Evolutionary conservation across 345 rosid species (phyloP).

Genomic region (Heritiera littoralis): DNA sequence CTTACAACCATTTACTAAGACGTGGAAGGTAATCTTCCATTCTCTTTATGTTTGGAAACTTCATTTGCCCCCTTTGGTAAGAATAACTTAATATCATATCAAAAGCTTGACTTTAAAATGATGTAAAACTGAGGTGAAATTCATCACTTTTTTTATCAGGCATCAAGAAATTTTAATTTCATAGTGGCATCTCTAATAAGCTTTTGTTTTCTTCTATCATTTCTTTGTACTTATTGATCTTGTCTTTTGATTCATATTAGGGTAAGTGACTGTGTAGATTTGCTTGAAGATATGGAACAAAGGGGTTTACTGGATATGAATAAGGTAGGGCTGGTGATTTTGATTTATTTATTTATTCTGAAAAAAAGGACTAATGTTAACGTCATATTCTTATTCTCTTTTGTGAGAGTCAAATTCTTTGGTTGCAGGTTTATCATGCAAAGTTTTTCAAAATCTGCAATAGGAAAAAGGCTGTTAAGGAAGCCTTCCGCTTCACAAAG

Average conservation of each 20-base stretch:
- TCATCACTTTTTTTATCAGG: not conserved
- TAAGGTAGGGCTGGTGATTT: constrained; percentile 51
- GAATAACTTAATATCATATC: not conserved
- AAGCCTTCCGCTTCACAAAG: constrained; percentile 86
- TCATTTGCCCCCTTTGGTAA: constrained; percentile 7
- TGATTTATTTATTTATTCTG: constrained; percentile 4
- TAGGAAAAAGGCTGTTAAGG: constrained; percentile 61
- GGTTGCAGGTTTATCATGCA: constrained; percentile 74
- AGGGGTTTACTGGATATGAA: constrained; percentile 67
- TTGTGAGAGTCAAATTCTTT: constrained; percentile 18
- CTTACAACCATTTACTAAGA: constrained; percentile 61
- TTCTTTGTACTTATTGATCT: constrained; percentile 23
- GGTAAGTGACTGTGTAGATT: constrained; percentile 64
- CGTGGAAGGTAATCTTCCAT: constrained; percentile 62
- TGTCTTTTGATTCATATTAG: constrained; percentile 38
- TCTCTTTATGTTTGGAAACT: constrained; percentile 17
- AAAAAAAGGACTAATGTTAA: not conserved
- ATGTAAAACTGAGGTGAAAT: not conserved
- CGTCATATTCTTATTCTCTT: constrained; percentile 10
- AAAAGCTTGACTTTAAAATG: constrained; percentile 4
- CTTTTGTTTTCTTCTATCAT: not conserved
- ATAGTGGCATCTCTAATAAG: not conserved
- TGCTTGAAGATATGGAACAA: constrained; percentile 78
- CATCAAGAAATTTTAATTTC: constrained; percentile 12
- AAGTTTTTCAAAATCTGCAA: constrained; percentile 79